Base-by-base conservation (phyloP, 2,329 filamentous ascomycete species). In the Clonostachys byssicola region DNA sequence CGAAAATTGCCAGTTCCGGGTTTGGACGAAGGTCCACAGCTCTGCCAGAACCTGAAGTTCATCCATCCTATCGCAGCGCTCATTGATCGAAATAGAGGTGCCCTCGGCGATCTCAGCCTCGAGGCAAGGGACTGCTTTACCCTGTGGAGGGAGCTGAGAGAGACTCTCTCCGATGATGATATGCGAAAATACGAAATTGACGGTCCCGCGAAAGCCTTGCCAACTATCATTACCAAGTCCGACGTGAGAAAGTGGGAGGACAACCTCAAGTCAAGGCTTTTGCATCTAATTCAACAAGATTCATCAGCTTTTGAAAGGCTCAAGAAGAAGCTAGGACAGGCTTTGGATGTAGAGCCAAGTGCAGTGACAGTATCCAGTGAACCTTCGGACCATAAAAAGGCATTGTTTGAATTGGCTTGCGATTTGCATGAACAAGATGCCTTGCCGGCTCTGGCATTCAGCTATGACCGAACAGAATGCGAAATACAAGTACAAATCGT, bases 391-490 rank as follows among this genome's bases (percentile, higher is more conserved):
- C 46, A 51, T 20, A 30, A 20, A 18, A 34, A 52, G 12, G 39
- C 47, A 4, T 40, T 44, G 30, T 67, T 87, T 16, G 74, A 81
- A 2, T 64, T 89, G 33, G 67, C 86, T 0, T 73, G 68, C 14
- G 75, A 82, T 34, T 70, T 91, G 1, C 77, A 88, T 43, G 68
- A 72, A 14, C 78, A 82, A 47, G 77, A 80, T 47, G 85, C 84
- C 0, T 71, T 92, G 1, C 88, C 88, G 0, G 87, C 85, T 0
- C 81, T 92, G 12, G 62, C 91, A 2, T 92, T 92, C 71, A 88
- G 89, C 58, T 92, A 88, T 54, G 85, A 91, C 52, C 80, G 86
- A 43, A 62, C 63, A 2, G 63, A 69, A 33, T 92, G 88, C 55
- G 86, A 90, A 61, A 60, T 63, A 10, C 77, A 86, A 30, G 75